Evolutionary conservation across 2,329 filamentous ascomycete species (phyloP), one percentile per base, ranked within the genome.

Genomic region (Colletotrichum shisoi): DNA sequence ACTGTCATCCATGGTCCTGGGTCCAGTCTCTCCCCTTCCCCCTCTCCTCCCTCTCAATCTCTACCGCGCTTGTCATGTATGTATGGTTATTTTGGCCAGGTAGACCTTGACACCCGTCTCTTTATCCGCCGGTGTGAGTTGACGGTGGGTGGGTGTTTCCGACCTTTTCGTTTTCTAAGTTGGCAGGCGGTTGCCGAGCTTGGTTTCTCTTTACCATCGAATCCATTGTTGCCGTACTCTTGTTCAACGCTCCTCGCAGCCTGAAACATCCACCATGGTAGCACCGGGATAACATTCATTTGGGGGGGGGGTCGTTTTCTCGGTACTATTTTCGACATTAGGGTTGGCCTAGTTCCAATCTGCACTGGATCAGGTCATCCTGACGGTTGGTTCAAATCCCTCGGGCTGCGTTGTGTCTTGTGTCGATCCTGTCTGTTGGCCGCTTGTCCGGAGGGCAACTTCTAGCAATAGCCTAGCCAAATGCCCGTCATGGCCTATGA

Each of bases 401-500:
- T 17, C 15, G 37, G 3, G 48, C 58, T n/a, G 49, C 34, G 31
- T 39, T 21, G 19, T 12, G 21, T 13, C 39, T 15, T 27, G 19
- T 12, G 31, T 8, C 6, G 8, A 15, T 51, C n/a, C 24, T 51
- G 27, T n/a, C 8, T 13, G 37, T 15, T 15, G 15, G 21, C n/a
- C 15, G 44, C 17, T 46, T 54, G 46, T 17, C n/a, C 24, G 39
- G 37, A 24, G 27, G 17, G 15, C 27, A 56, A 46, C 2, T 31
- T 56, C 27, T 31, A 19, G 51, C 59, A 62, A 54, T 24, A 44
- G 31, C 49, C 53, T 48, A 54, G 42, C 19, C 42, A 24, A n/a
- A 57, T 57, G 24, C 45, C 24, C 53, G 40, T 58, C 45, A 52
- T 21, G 62, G 54, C 6, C 17, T 31, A 51, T 45, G 34, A 39